Conservation (phyloP, 192 early-diverging fungal genomes). For the Kappamyces sp. region DNA sequence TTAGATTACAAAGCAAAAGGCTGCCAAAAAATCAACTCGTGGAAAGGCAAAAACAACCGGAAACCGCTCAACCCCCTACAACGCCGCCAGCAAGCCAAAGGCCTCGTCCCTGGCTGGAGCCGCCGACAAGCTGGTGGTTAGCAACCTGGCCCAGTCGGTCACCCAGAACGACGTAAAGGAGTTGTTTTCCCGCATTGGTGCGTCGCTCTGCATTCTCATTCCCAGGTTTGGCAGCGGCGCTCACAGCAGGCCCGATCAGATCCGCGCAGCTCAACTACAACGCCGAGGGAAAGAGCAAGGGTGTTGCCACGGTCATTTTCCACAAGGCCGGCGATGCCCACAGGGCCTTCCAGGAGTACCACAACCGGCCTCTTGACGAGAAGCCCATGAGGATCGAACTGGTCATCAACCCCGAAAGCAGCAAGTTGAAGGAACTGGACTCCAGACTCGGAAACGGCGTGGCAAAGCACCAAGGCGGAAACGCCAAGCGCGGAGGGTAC, state of each 20-base stretch:
- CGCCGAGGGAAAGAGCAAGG: conserved; percentile 36
- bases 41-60: background rate
- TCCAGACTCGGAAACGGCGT: background rate
- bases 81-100: background rate
- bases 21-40: background rate
- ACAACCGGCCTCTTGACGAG: conserved; percentile 41
- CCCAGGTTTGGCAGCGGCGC: background rate
- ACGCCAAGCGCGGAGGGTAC: conserved; percentile 9
- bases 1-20: background rate
- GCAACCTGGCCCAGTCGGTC: conserved; percentile 36
- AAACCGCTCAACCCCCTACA: background rate
- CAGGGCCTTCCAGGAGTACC: conserved; percentile 37
- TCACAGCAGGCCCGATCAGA: conserved; percentile 33
- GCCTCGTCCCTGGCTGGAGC: conserved; percentile 9
- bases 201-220: background rate
- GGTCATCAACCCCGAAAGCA: conserved; percentile 19
- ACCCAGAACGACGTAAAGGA: conserved; percentile 36
- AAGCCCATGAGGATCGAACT: conserved; percentile 46
- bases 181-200: conserved; percentile 42
- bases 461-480: conserved; percentile 11
- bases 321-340: conserved; percentile 19
- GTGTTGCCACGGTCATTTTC: conserved; percentile 41
- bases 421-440: conserved; percentile 1
- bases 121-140: conserved; percentile 30
- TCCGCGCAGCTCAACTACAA: conserved; percentile 37